phyloP scores from a whole-genome alignment of 164 flowering plant genomes.

The Stephania yunnanensis region DNA sequence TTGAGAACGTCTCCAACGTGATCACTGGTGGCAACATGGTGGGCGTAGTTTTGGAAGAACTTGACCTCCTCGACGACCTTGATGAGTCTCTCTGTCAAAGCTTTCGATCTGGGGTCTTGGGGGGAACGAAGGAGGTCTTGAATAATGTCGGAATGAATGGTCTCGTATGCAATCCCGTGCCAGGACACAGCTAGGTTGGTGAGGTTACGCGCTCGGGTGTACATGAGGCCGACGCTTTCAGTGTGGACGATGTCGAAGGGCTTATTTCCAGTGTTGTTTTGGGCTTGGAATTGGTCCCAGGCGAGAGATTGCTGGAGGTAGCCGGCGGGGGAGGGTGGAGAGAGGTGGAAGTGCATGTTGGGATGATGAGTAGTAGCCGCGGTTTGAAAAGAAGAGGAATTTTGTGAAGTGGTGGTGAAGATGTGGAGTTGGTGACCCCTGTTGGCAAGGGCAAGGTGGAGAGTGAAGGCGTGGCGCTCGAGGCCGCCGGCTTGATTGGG shows the following conservation, averaged over 20 bases:
- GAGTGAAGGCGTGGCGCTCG: slow-evolving; percentile 74
- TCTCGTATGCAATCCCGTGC: slow-evolving; percentile 87
- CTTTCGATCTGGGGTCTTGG: slow-evolving; percentile 27
- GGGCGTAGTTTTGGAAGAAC: slow-evolving; percentile 57
- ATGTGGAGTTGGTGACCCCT: slow-evolving; percentile 32
- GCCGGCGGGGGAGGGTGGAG: slow-evolving; percentile 52
- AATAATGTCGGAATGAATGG: slow-evolving; percentile 63
- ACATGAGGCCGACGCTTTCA: slow-evolving; percentile 43
- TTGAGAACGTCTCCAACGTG: slow-evolving; percentile 60
- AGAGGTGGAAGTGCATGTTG: slow-evolving; percentile 51
- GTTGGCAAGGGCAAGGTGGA: slow-evolving; percentile 40
- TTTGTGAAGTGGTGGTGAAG: slow-evolving; percentile 24
- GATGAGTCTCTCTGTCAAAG: slow-evolving; percentile 33
- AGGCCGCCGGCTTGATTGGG: slow-evolving; percentile 47
- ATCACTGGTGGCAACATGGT: slow-evolving; percentile 81
- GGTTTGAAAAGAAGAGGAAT: slow-evolving; percentile 24
- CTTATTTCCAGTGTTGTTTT: slow-evolving; percentile 37
- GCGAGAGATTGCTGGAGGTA: slow-evolving; percentile 46
- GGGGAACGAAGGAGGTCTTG: slow-evolving; percentile 53
- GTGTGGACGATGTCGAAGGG: slow-evolving; percentile 32
- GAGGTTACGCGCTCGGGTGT: slow-evolving; percentile 42
- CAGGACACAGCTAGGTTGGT: slow-evolving; percentile 55
- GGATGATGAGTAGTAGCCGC: slow-evolving; percentile 10
- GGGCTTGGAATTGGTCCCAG: slow-evolving; percentile 50
- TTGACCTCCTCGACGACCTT: slow-evolving; percentile 66